Evolutionary conservation across 192 early-diverging fungal genomes (phyloP), one percentile per base, ranked within the genome.

Genomic region (Coemansia brasiliensis): DNA sequence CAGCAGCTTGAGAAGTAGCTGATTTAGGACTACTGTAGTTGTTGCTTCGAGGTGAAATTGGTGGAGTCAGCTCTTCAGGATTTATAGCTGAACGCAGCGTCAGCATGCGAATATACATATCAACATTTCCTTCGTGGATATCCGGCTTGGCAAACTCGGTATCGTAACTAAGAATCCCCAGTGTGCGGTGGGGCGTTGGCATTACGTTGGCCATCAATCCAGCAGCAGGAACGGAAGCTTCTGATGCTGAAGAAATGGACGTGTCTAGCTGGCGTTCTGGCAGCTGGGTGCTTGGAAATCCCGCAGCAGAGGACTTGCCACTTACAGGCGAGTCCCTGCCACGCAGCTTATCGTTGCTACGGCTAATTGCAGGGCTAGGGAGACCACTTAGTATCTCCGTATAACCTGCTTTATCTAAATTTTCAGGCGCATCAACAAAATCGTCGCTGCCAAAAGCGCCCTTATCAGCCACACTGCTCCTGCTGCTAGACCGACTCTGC

Each of bases 81-180:
- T 59, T 59, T 42, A 58, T 42, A 10, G 37, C 20, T 3, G 72
- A 59, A 9, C 73, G 73, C 20, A 61, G 52, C 1, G 58, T 37
- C 22, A 76, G 43, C 73, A 76, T 65, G 20, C 53, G 62, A 3
- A 55, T 50, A 21, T 66, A 69, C 27, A 69, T 65, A 3, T 25
- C 60, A 9, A 48, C 41, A n/a, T 57, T 58, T 7, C 64, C 50
- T 35, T 73, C 63, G 11, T 37, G 54, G n/a, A 60, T 61, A n/a
- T 40, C 59, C 5, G 69, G 63, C 49, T 57, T 53, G 15, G 60
- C 56, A 44, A 63, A 59, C 20, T 39, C 13, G 21, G 20, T 13
- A 10, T 27, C 15, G 17, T 44, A 39, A 48, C 52, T 55, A 0
- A 25, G 35, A 3, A 64, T 32, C 6, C 61, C 55, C 24, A 61